Base-by-base conservation (phyloP, 1,284 basidiomycete genomes). In the Sporisorium exsertum region DNA sequence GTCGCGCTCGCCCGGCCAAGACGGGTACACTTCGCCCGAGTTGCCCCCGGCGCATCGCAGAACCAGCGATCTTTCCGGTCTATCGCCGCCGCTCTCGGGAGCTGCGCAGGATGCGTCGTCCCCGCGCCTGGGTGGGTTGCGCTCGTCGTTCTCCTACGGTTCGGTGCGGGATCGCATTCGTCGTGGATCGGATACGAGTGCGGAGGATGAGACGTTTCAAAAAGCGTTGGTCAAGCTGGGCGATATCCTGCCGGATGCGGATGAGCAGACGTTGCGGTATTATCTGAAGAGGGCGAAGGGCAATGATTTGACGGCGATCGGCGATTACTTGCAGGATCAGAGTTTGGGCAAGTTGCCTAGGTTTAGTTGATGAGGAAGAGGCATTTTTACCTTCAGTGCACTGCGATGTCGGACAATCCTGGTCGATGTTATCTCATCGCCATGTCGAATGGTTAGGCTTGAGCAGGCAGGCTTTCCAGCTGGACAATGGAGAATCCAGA, bases 161-260 rank as follows among this genome's bases (percentile, higher is more conserved):
- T 66, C 67, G 16, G 72, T 78, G 0, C 20, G 75, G 0, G 75
- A 78, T 10, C 49, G 62, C 2, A 73, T 73, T 16, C 49, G 74
- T 7, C 26, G 74, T 1, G 60, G 57, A 1, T 59, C 58, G 15
- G 58, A 24, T n/a, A 56, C 71, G 2, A 58, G 49, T 2, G 15
- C 42, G 10, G 64, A 68, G 0, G 56, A 77, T 18, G 66, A 66
- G 15, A 58, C 37, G 3, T 80, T 82, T 57, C 43, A 52, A 13
- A 53, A 69, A 37, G 71, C 76, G 15, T 55, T 82, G 22, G 58
- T 33, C 27, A 79, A 80, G 60, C 43, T 82, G 22, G 64, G 58
- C 15, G 81, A 82, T 56, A 73, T 82, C n/a, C 46, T 82, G 27
- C 81, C 79, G 1, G 80, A 82, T 55, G 81, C 77, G 1, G 81